Evolutionary conservation across 2,329 filamentous ascomycete species (phyloP).

Genomic region (Xylaria sp.): DNA sequence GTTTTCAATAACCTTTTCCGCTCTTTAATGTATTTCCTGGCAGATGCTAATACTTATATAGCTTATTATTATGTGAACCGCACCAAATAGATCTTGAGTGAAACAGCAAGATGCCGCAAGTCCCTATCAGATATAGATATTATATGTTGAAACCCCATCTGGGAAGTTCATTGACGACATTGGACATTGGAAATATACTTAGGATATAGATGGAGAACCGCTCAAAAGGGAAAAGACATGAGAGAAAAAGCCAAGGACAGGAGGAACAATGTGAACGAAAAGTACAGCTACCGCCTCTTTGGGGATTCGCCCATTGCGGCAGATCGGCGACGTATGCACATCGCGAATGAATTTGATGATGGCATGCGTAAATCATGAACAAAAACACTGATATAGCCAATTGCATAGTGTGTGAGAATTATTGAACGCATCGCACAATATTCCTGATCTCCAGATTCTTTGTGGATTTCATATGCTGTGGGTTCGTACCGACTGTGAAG

Average conservation of each 20-base stretch:
- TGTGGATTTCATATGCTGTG: not conserved
- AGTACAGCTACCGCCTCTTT: not conserved
- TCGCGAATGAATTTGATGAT: conserved; percentile 5
- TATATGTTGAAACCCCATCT: conserved; percentile 23
- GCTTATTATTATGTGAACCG: conserved; percentile 39
- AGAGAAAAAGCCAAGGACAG: not conserved
- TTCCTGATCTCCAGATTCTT: not conserved
- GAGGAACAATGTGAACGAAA: not conserved
- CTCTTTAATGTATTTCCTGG: not conserved
- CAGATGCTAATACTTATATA: conserved; percentile 26
- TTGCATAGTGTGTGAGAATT: not conserved
- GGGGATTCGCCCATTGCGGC: not conserved
- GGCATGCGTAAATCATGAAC: not conserved
- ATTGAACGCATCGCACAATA: not conserved
- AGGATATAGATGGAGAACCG: conserved; percentile 4
- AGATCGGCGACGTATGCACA: conserved; percentile 1
- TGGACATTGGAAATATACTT: not conserved
- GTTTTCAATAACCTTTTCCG: conserved; percentile 38
- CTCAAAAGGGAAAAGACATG: not conserved
- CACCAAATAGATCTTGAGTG: not conserved
- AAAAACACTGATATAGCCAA: not conserved
- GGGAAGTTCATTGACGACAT: not conserved
- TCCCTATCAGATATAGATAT: not conserved
- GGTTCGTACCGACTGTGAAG: too few species aligned
- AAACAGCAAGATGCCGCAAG: not conserved